Percentiles rank a stretch among this genome's conserved stretches.
phyloP scores from a whole-genome alignment of 2,329 filamentous ascomycete species.

The Botryotinia narcissicola region DNA sequence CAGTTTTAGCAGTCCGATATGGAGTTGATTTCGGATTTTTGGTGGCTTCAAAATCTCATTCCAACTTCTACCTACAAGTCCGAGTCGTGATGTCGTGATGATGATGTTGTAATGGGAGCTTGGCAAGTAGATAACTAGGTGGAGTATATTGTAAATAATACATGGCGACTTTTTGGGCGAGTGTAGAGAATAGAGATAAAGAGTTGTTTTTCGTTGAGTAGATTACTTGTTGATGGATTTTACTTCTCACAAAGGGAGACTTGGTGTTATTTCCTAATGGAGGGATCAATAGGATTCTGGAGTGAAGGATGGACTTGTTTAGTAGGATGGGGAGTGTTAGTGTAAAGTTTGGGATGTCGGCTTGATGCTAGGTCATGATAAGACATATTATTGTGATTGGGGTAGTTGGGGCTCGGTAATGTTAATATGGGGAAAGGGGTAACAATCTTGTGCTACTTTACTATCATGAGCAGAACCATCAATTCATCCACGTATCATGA shows the following conservation, averaged over 20 bases:
- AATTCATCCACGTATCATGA: not conserved
- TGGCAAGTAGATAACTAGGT: not conserved
- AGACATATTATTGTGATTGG: not conserved
- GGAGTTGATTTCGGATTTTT: not conserved
- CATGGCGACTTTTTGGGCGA: not conserved
- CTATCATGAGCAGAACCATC: rapidly evolving
- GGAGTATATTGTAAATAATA: not conserved
- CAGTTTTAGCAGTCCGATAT: not conserved
- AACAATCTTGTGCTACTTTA: not conserved
- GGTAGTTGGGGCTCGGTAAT: not conserved
- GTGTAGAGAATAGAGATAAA: not conserved
- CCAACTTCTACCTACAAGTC: not conserved
- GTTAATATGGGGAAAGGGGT: not conserved
- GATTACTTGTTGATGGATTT: not conserved
- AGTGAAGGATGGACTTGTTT: not conserved
- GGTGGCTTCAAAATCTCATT: not conserved
- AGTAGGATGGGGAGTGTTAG: not conserved
- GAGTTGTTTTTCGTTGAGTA: not conserved
- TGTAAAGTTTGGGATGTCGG: not conserved
- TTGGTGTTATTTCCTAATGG: not conserved
- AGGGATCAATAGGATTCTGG: not conserved
- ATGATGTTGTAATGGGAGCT: not conserved
- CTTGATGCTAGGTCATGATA: not conserved
- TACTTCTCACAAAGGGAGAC: not conserved
- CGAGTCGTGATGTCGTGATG: not conserved